Conservation (phyloP, 192 early-diverging fungal genomes). For the Coemansia sp. region DNA sequence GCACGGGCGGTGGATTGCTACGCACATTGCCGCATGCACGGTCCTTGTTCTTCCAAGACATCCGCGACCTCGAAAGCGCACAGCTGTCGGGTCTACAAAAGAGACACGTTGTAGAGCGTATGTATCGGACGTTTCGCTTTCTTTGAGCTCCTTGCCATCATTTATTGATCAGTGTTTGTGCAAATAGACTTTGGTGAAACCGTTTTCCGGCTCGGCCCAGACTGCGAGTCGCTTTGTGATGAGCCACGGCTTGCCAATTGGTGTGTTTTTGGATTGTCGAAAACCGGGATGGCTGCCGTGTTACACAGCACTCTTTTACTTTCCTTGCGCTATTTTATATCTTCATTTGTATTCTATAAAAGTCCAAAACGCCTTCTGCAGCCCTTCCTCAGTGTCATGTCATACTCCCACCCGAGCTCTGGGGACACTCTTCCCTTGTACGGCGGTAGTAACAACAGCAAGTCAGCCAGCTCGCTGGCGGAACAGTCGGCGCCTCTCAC, state of each 20-base stretch:
- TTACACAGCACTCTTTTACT: background rate
- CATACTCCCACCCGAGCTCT: background rate
- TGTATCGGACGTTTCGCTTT: conserved; percentile 68
- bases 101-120: conserved; percentile 58
- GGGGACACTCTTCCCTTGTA: background rate
- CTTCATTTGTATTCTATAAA: background rate
- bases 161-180: no score
- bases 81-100: conserved; percentile 55
- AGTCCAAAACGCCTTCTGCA: background rate
- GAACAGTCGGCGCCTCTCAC: background rate
- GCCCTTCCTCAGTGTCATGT: background rate
- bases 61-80: conserved; percentile 72
- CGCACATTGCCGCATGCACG: conserved; percentile 55
- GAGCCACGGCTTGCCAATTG: background rate
- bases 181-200: background rate
- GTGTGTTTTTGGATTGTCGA: no score
- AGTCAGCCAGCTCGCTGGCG: background rate
- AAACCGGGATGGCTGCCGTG: no score
- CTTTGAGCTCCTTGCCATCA: conserved; percentile 4
- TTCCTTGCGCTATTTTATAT: background rate
- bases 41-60: conserved; percentile 70
- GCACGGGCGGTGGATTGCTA: conserved; percentile 24
- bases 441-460: background rate
- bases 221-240: background rate
- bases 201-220: background rate